A percentile compares a stretch with the other conserved stretches of the same genome.
phyloP scores from a whole-genome alignment of 1,284 basidiomycete genomes.

The Cystobasidium sp. region DNA sequence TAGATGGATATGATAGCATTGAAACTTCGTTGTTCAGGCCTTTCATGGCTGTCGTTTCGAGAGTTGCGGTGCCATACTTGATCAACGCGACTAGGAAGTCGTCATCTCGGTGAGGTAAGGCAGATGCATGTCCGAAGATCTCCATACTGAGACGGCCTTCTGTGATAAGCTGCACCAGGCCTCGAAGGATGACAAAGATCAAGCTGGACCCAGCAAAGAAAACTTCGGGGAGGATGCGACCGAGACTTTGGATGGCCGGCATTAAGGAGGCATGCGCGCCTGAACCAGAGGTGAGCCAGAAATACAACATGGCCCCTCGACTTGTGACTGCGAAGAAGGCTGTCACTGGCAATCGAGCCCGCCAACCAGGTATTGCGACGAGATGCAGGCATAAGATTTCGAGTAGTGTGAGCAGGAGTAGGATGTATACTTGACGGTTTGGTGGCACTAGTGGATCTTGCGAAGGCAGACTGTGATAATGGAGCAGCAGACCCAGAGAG shows the following conservation, averaged over 20 bases:
- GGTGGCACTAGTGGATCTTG: constrained; percentile 34
- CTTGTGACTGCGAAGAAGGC: constrained; percentile 38
- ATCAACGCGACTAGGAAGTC: constrained; percentile 39
- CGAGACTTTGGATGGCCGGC: constrained; percentile 40
- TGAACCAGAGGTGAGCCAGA: constrained; percentile 19
- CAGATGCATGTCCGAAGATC: constrained; percentile 35
- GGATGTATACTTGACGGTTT: constrained; percentile 31
- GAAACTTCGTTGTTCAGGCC: constrained; percentile 42
- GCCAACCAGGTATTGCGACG: constrained; percentile 34
- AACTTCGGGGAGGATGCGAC: constrained; percentile 40
- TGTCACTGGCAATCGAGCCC: constrained; percentile 24
- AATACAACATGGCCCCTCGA: constrained; percentile 34
- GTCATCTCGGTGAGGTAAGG: constrained; percentile 39
- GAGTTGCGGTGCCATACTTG: constrained; percentile 37
- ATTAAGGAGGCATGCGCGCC: constrained; percentile 29
- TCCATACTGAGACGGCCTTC: constrained; percentile 35
- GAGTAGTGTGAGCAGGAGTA: constrained; percentile 22
- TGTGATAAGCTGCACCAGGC: constrained; percentile 31
- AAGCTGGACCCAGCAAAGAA: constrained; percentile 40
- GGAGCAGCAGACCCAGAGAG: constrained; percentile 35
- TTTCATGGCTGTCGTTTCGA: constrained; percentile 43
- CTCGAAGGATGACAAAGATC: constrained; percentile 25
- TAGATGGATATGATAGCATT: constrained; percentile 16
- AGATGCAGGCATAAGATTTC: constrained; percentile 36
- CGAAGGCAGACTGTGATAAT: constrained; percentile 31